Evolutionary conservation across 2,329 filamentous ascomycete species (phyloP), one percentile per base, ranked within the genome.

Genomic region (Fusarium sp.): DNA sequence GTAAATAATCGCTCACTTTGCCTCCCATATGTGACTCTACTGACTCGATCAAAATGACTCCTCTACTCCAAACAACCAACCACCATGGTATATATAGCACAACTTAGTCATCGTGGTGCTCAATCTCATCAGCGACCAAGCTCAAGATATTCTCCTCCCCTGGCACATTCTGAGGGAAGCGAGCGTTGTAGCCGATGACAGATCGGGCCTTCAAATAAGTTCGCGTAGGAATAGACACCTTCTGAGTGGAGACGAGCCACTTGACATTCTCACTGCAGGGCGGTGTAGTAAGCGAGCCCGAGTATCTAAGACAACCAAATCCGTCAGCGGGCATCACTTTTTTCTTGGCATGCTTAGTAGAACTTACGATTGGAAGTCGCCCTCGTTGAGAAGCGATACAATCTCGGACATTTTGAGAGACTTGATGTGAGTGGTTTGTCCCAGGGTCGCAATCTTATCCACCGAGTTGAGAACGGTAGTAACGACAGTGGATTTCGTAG

Each of bases 241-340:
- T 84, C 62, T 86, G 73, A 67, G 83, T 81, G 71, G 85, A 85
- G 45, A 90, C 80, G 53, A 88, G 80, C 83, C 88, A 91, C 15
- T 79, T 82, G 28, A 91, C 81, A 31, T 85, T 86, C 79, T 91
- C 88, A 22, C 83, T 83, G 81, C 90, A 91, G 8, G 90, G 90
- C 26, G 90, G 90, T 1, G 89, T 91, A 44, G 90, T 91, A 51
- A 91, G 82, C 24, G 88, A 90, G 26, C 90, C 90, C 18, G 80
- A 78, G 82, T 91, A 91, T 38, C 77, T 78, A 35, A 54, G 6
- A 36, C 16, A 28, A 33, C 20, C 4, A 4, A 1, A 16, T 5
- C 9, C 50, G 69, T 74, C 45, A 77, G 73, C 24, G 48, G 16
- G 9, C 20, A 53, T 28, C 2, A 12, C n/a, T 5, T 38, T 7